Base-by-base conservation (phyloP, 768 basidiomycete species). In the Tylopilus intermedius region DNA sequence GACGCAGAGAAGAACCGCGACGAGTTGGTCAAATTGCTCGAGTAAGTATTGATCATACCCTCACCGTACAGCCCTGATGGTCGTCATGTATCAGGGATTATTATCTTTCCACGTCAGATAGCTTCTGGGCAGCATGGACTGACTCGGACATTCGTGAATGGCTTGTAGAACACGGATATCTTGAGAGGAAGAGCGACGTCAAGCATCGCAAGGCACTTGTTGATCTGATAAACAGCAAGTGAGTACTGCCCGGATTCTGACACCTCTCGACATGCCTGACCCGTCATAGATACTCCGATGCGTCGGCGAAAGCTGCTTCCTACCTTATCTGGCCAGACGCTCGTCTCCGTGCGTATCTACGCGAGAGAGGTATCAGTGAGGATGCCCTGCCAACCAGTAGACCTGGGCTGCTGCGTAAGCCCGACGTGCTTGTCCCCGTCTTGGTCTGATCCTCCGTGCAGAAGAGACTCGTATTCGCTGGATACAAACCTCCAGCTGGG, bases 281-380 rank as follows among this genome's bases (percentile, higher is more conserved):
- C 5, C 38, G 15, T 27, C 32, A n/a, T 58, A 89, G 81, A 65
- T 83, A 81, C 62, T 75, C 74, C 50, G 79, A 84, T 47, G 65
- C 67, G 45, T 63, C 65, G n/a, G 47, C 60, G 5, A 70, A 73
- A 33, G 76, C 78, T 1, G 76, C 83, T 2, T 72, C 81, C 2
- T 96, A 95, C 71, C 74, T 94, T 46, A 78, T 79, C 9, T 98
- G 95, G 95, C 90, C 91, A 11, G 94, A 97, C 63, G 90, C 94
- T 3, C 80, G 94, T 30, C 82, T 98, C 26, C 85, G 94, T 43
- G 92, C 88, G 2, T 96, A 90, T 70, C 79, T 97, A 18, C 79
- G 92, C 41, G 82, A 88, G 62, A 79, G 81, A 57, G 88, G 86
- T 45, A 62, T 95, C 27, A 73, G 78, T 56, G 91, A 94, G 60